Base-by-base conservation (phyloP, 257 asterid species). In the Datura wrightii region DNA sequence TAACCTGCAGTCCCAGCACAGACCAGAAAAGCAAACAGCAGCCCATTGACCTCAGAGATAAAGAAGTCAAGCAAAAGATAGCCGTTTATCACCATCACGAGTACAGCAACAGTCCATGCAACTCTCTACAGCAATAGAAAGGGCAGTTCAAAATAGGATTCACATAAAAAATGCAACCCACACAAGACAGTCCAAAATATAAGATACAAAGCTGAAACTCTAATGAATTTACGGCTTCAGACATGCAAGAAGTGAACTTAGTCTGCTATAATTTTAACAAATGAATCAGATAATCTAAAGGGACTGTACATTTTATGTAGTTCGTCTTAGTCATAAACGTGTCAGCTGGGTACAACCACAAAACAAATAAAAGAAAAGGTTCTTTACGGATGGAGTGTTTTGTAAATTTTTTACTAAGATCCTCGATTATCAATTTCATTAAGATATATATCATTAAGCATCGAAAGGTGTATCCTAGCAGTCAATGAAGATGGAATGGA, bases 61-160 rank as follows among this genome's bases (percentile, higher is more conserved):
- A 94, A 91, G 84, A 96, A 96, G 87, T 94, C 91, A 81, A 96
- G 90, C 91, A 96, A 88, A 84, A 96, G 96, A 92, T 96, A 94
- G 52, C 99, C 98, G 42, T 93, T 95, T 36, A 95, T 96, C 85
- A 92, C 95, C 65, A 96, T 96, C 93, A 96, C 98, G 76, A 96
- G 90, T 19, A 88, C 92, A 59, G 98, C 98, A 91, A 96, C 96
- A 1, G 93, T 92, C 99, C 99, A 96, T 6, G 98, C 97, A 72
- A 91, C 87, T 84, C 93, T 91, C 99, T 96, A 85, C 90, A 89
- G 48, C 19, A 31, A 62, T 46, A 85, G 65, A 5, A 83, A 50
- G 19, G 8, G 4, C 66, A 53, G 72, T 78, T 54, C 62, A 59
- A 15, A 44, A 44, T 70, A 63, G 52, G 60, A 36, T 52, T 55